Conservation (phyloP, 2,329 filamentous ascomycete genomes). For the Boeremia lycopersici region DNA sequence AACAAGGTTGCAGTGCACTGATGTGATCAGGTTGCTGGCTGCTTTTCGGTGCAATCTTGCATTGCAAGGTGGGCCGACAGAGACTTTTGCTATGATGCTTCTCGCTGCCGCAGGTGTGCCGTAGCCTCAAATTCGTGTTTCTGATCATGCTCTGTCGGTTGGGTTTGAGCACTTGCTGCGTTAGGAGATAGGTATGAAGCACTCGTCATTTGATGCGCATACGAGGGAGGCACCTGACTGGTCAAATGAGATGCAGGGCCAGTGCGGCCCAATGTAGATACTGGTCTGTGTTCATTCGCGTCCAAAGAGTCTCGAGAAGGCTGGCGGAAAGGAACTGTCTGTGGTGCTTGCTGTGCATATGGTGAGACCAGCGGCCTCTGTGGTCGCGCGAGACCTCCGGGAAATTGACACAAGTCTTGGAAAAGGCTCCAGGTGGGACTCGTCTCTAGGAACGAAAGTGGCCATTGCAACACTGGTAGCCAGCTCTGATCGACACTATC, state of each 20-base stretch:
- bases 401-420: neutral
- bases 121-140: neutral
- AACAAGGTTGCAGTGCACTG: too few relatives aligned
- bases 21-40: neutral
- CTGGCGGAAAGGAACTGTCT: slow-evolving; percentile 9
- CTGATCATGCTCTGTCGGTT: neutral
- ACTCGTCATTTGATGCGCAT: slow-evolving; percentile 2
- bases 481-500: slow-evolving; percentile 33
- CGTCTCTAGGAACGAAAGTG: slow-evolving; percentile 25
- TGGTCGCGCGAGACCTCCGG: neutral
- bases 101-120: neutral
- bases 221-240: slow-evolving; percentile 3
- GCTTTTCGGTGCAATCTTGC: neutral
- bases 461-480: slow-evolving; percentile 35
- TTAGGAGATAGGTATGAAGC: slow-evolving; percentile 5
- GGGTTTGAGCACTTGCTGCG: neutral
- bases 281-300: neutral
- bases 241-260: slow-evolving; percentile 3
- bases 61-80: neutral
- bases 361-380: neutral
- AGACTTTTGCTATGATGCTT: neutral
- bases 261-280: neutral
- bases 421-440: slow-evolving; percentile 13
- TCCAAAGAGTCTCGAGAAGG: neutral
- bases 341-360: slow-evolving; percentile 8